These are phyloP conservation scores for Fusarium longipes DNA, from an alignment of 2,329 filamentous ascomycete genomes.

Conservation along the genomic window DNA sequence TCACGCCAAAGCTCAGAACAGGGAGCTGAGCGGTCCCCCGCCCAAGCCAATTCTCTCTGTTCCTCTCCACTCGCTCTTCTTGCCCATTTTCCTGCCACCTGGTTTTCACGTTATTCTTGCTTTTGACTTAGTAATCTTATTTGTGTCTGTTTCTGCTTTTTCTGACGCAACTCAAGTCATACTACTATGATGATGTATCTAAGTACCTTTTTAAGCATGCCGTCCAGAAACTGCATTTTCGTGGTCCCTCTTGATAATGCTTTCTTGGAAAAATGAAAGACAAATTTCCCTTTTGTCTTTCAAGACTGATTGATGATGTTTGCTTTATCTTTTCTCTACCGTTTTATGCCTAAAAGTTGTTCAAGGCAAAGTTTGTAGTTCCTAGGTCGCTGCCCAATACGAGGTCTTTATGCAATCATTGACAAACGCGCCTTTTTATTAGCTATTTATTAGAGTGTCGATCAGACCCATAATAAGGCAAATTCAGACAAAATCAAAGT, in stretches of 20 bases:
- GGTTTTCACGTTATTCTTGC: conserved; percentile 21
- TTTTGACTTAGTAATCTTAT: conserved; percentile 20
- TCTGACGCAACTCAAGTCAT: neutral
- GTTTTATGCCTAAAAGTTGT: neutral
- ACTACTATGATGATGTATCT: neutral
- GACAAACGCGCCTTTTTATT: conserved; percentile 19
- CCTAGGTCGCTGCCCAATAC: conserved; percentile 40
- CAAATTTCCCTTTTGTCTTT: neutral
- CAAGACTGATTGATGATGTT: neutral
- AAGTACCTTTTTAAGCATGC: neutral
- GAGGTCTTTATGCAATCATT: conserved; percentile 4
- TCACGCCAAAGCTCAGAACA: conserved; percentile 37
- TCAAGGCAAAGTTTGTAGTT: conserved; percentile 3
- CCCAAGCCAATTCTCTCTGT: conserved; percentile 41
- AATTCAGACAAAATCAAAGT: conserved; percentile 20
- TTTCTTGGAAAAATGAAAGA: neutral
- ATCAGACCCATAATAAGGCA: conserved; percentile 27
- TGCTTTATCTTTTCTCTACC: neutral
- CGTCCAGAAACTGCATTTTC: neutral
- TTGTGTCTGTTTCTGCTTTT: neutral
- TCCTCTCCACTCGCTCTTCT: conserved; percentile 48
- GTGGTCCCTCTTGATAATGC: neutral
- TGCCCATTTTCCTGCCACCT: conserved; percentile 35
- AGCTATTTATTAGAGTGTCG: conserved; percentile 34
- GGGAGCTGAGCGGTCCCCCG: conserved; percentile 50